Evolutionary conservation across 2,329 filamentous ascomycete species (phyloP), one percentile per base, ranked within the genome.

Genomic region (Penicillium sp.): DNA sequence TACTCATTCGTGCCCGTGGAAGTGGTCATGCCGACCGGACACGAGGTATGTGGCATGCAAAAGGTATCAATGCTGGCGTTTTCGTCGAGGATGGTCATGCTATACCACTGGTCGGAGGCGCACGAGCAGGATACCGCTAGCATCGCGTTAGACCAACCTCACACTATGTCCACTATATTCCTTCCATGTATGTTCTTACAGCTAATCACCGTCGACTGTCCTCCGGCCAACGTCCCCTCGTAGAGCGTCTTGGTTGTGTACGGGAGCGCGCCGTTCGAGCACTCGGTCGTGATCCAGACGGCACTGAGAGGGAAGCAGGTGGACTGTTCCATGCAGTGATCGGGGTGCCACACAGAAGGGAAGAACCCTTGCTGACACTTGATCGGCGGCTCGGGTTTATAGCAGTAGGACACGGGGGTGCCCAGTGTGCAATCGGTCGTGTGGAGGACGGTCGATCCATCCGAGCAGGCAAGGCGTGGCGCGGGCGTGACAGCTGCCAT

Each of bases 401-500:
- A 30, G 39, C 57, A 59, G 36, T 52, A 58, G 0, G 53, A 51
- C 3, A 57, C 28, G 1, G 54, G 41, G 13, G 32, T 51, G 2
- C 57, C 57, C 39, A 55, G 18, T n/a, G 57, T 58, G 21, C 57
- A 59, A 21, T 58, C 57, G 1, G 48, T 58, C 7, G 56, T 59
- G 33, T 51, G 43, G 9, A 58, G 13, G n/a, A 51, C 17, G 3
- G 45, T 56, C 25, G 53, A 51, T 8, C 53, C 54, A 16, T 45
- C 16, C 0, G 45, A 17, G 25, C 56, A 58, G 15, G 15, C 40
- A 4, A 57, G 48, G 10, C 20, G 15, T 11, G 45, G 28, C 10
- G 38, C 39, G 16, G 32, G 26, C 2, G 53, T 58, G 4, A 48
- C 18, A 2, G 26, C 33, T 3, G 55, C 40, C 3, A 36, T 26